Conservation (phyloP, 202 grass and related monocot species). For the Schoenoplectus tabernaemontani region DNA sequence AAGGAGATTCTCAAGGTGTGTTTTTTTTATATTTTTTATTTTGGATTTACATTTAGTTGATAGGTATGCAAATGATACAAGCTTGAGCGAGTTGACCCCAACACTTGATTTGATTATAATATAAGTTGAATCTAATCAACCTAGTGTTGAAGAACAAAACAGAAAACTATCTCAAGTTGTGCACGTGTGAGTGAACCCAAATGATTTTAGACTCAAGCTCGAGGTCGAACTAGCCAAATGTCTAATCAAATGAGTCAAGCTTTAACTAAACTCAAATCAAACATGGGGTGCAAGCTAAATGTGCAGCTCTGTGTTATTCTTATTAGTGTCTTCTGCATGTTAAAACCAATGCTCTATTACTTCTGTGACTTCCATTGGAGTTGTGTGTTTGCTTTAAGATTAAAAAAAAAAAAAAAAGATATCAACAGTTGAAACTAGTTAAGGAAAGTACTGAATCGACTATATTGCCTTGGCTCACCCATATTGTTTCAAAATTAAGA, state of each 20-base stretch:
- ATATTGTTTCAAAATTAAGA: not conserved
- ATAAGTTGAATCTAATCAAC: not conserved
- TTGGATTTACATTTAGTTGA: not conserved
- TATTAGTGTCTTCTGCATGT: no score
- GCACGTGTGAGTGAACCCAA: no score
- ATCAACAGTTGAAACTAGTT: not conserved
- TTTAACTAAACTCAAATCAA: not conserved
- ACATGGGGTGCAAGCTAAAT: not conserved
- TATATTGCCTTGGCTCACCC: not conserved
- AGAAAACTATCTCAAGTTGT: no score
- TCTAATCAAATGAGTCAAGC: not conserved
- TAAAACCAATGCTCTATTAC: no score
- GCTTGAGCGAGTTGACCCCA: not conserved
- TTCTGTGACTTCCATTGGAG: no score
- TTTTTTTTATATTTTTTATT: not conserved
- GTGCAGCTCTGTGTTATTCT: not conserved
- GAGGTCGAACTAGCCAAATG: not conserved
- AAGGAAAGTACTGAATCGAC: not conserved
- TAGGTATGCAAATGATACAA: not conserved
- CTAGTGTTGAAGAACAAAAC: not conserved
- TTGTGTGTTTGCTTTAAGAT: not conserved
- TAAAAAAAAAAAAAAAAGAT: not conserved
- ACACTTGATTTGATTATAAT: not conserved
- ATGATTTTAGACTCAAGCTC: no score
- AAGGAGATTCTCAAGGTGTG: conserved; percentile 85